Percentiles rank a stretch among this genome's conserved stretches.
phyloP scores from a whole-genome alignment of 1,284 basidiomycete species.

The Takashimella koratensis region DNA sequence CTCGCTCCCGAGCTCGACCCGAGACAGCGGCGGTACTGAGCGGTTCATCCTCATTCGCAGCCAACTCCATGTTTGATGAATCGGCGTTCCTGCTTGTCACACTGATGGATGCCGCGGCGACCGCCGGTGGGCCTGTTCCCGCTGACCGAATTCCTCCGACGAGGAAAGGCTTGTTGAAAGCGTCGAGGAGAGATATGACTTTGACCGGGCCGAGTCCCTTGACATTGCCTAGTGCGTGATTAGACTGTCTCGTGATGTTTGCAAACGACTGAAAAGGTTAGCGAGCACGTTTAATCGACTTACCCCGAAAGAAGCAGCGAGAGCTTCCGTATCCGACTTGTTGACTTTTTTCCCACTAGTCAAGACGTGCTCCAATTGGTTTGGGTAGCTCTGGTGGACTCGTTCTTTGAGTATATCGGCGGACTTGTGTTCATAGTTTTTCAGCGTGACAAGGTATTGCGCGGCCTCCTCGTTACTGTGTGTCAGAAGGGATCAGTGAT shows the following conservation, averaged over 20 bases:
- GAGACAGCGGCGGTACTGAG: too few species aligned
- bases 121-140: too few species aligned
- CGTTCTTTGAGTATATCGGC: conserved; percentile 93
- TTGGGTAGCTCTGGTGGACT: conserved; percentile 78
- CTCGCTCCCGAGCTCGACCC: conserved; percentile 7
- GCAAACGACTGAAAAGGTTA: conserved; percentile 62
- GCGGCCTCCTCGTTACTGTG: conserved; percentile 82
- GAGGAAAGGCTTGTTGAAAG: conserved; percentile 53
- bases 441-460: conserved; percentile 84
- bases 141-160: conserved; percentile 26
- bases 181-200: conserved; percentile 61
- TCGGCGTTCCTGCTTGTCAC: neutral
- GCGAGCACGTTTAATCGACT: conserved; percentile 37
- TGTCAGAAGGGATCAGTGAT: neutral
- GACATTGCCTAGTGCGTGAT: conserved; percentile 72
- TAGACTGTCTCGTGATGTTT: conserved; percentile 66
- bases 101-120: conserved; percentile 1
- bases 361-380: conserved; percentile 76
- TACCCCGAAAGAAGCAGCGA: conserved; percentile 90
- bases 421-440: conserved; percentile 88
- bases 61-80: neutral
- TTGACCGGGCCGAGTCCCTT: conserved; percentile 96
- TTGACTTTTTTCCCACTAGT: conserved; percentile 92
- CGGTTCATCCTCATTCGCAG: too few species aligned
- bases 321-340: conserved; percentile 93